Evolutionary conservation across 169 alveolate species (phyloP), one percentile per base, ranked within the genome.

Genomic region (Besnoitia besnoiti): DNA sequence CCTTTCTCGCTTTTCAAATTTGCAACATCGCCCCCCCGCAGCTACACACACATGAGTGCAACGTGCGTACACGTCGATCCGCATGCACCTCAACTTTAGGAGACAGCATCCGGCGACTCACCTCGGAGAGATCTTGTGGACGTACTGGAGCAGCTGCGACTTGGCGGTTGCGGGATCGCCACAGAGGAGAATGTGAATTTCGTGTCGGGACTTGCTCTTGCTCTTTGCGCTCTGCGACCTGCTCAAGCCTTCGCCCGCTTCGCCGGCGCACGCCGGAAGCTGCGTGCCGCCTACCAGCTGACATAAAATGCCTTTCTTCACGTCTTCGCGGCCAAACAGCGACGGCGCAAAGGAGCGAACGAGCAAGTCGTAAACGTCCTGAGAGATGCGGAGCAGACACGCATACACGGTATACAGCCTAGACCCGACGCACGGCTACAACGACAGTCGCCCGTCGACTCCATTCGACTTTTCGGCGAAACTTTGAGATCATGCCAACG

Each of bases 121-220:
- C 89, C 95, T 50, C 27, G 89, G 91, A 3, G 94, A 85, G 10
- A 93, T 40, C 33, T 82, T 55, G 88, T 84, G 77, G 21, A 89
- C 90, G 46, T 59, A 98, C 95, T 98, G 98, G 80, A 99, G 96
- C 87, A 99, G 96, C 94, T 99, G 99, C 46, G 99, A 98, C 96
- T 99, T 99, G 49, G 99, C 99, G 37, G 99, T 98, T 8, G 99
- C 98, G 8, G 99, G 99, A 94, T 99, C 99, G 51, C 99, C 99
- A 85, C 99, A 98, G 39, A 99, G 96, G 89, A 99, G 96, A 44
- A 99, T 96, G 96, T 99, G 99, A 73, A 99, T 97, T 93, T 99
- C 99, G 14, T 99, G 98, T 95, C 99, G 94, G 51, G 93, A 85
- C 37, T 21, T 35, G n/a, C 90, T 39, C 27, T 14, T 39, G 8